Evolutionary conservation across 2,329 filamentous ascomycete genomes (phyloP), one percentile per base, ranked within the genome.

Genomic region (Bimuria novae-zelandiae): DNA sequence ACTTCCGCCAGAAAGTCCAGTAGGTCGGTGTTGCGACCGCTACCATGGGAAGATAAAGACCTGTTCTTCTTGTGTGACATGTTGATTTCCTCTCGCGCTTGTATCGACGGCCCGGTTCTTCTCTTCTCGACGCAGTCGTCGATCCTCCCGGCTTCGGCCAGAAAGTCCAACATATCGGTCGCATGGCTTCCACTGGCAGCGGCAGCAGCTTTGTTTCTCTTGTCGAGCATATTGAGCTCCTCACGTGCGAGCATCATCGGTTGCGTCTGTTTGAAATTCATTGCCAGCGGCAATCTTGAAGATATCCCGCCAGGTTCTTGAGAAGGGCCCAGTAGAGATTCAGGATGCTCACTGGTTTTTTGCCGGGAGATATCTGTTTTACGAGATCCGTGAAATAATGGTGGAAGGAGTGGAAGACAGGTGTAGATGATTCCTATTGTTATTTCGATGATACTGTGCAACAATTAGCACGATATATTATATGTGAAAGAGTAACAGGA

Each of bases 361-460:
- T 10, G n/a, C 7, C 17, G 8, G 17, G 21, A 39, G 19, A 19
- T 4, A 22, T 39, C 36, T 12, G 10, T n/a, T 11, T 3, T 36
- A 4, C 17, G n/a, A n/a, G 33, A 11, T 19, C 29, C 39, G 33
- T 22, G 33, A 16, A 39, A 17, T 7, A 48, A 25, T 22, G 21
- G 22, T 7, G 44, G 44, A 11, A 48, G 14, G 10, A 23, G 16
- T 4, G 44, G 51, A 19, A 53, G 43, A 21, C 51, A 48, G 19
- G 32, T 29, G 43, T 33, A 48, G 1, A 48, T 48, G 5, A 48
- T 35, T 3, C 51, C 51, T 37, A 29, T 49, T 8, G 51, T 49
- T 1, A 48, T 37, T 21, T 43, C 51, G 22, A 36, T 37, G 3
- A 35, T 41, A 14, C 49, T 52, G 23, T n/a, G 3, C 16, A 16